Conservation (phyloP, 2,329 filamentous ascomycete species). For the Microsporum canis region DNA sequence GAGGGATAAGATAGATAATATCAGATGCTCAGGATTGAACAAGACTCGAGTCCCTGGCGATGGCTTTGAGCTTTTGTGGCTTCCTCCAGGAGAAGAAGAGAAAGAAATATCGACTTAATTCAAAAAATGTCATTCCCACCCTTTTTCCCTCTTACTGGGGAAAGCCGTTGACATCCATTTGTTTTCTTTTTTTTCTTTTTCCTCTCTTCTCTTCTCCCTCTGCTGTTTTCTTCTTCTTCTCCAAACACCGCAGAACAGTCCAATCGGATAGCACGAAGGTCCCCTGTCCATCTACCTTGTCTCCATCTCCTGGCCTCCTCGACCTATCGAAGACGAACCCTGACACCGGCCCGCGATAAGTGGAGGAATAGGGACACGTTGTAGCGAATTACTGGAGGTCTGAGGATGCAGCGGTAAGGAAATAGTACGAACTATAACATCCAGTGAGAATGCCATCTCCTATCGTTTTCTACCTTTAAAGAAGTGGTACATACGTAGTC, state of each 20-base stretch:
- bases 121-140: not conserved
- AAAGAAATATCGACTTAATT: not conserved
- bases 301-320: not conserved
- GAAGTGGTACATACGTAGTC: not conserved
- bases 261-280: slow-evolving; percentile 9
- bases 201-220: not conserved
- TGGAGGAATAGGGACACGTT: slow-evolving; percentile 4
- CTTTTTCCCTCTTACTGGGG: not conserved
- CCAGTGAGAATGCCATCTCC: not conserved
- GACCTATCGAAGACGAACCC: not conserved
- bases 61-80: not conserved
- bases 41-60: not conserved
- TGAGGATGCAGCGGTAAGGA: not conserved
- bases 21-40: no score
- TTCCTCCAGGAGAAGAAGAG: not conserved
- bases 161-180: not conserved
- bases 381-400: slow-evolving; percentile 1
- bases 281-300: not conserved
- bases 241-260: not conserved
- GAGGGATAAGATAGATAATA: not conserved
- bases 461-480: not conserved
- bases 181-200: not conserved
- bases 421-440: slow-evolving; percentile 1
- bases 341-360: slow-evolving; percentile 8
- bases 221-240: not conserved